Base-by-base conservation (phyloP, 139 green algal species). In the Ostreobium quekettii region DNA sequence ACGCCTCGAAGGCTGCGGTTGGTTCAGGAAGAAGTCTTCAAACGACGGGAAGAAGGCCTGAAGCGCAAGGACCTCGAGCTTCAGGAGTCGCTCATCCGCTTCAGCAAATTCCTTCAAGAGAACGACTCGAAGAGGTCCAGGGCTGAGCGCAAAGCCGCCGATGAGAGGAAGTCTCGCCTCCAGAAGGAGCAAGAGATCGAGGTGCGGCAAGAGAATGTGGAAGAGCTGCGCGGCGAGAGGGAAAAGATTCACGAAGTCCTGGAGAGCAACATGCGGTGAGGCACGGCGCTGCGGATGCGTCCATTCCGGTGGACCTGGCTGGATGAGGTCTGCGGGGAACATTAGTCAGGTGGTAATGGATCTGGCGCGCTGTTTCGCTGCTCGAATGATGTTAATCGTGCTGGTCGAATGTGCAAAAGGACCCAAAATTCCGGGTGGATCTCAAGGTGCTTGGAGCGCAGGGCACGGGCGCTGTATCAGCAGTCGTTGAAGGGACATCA, bases 81-180 rank as follows among this genome's bases (percentile, higher is more conserved):
- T 4, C 89, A 97, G 67, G 90, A 95, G 60, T 90, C 81, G 0
- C 83, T 97, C 8, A 92, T 97, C 49, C 70, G 86, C 0, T 97
- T 97, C 83, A 89, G 78, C 73, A 93, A 94, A 59, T 97, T 96
- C 66, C 67, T 96, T 36, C 83, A 93, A 59, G 90, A 97, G 60
- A 97, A 95, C 47, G 90, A 97, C 64, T 78, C 76, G 39, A 96
- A 97, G 74, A 78, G 87, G 0, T 84, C 83, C 15, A 72, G 87
- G 7, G 89, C 91, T 28, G 78, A 92, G 48, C 90, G 90, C 65
- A 93, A 93, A 66, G 88, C 86, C 2, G 64, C 73, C 0, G 90
- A 96, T 32, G 91, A 96, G 65, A 77, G 87, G 28, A 91, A 87
- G 65, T 64, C 82, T 2, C 47, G 84, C 1, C 67, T 83, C 33